Percentiles rank a stretch among this genome's conserved stretches.
Evolutionary conservation across 495 filamentous ascomycete genomes (phyloP).

Genomic region (Sporormia fimetaria): DNA sequence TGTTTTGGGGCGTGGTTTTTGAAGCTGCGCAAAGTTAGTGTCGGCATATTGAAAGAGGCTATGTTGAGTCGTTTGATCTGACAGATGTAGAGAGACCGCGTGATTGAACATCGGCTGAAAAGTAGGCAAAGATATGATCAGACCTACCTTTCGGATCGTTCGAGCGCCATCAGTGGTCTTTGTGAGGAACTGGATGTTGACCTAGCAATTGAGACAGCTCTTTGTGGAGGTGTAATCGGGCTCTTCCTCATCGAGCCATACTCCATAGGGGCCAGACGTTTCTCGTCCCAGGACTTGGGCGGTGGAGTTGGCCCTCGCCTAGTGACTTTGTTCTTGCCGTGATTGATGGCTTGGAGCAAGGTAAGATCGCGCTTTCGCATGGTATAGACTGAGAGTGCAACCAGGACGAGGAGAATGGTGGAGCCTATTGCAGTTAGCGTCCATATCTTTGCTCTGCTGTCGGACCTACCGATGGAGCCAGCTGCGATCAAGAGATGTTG

Average conservation of each 20-base stretch:
- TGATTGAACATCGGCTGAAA: neutral
- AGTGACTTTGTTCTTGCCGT: constrained; percentile 11
- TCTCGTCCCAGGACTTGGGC: constrained; percentile 12
- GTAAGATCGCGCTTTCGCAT: constrained; percentile 24
- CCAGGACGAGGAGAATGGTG: constrained; percentile 22
- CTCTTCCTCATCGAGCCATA: constrained; percentile 9
- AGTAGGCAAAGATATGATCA: neutral
- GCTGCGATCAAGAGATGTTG: constrained; percentile 25
- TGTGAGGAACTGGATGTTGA: constrained; percentile 19
- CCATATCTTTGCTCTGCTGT: neutral
- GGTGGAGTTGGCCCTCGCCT: constrained; percentile 13
- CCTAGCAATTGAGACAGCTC: constrained; percentile 8
- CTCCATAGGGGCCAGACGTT: constrained; percentile 1
- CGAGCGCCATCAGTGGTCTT: constrained; percentile 16
- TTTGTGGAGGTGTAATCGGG: constrained; percentile 6
- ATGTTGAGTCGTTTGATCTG: constrained; percentile 3
- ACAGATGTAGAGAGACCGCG: constrained; percentile 10
- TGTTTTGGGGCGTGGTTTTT: constrained; percentile 6
- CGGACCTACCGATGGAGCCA: constrained; percentile 22
- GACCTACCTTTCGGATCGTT: constrained; percentile 17
- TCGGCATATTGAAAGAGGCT: constrained; percentile 4
- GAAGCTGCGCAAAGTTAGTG: constrained; percentile 5
- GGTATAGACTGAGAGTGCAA: constrained; percentile 19
- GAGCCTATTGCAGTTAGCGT: constrained; percentile 13
- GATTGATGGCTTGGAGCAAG: constrained; percentile 12